phyloP scores from a whole-genome alignment of 257 asterid genomes.

The Anisodus acutangulus region DNA sequence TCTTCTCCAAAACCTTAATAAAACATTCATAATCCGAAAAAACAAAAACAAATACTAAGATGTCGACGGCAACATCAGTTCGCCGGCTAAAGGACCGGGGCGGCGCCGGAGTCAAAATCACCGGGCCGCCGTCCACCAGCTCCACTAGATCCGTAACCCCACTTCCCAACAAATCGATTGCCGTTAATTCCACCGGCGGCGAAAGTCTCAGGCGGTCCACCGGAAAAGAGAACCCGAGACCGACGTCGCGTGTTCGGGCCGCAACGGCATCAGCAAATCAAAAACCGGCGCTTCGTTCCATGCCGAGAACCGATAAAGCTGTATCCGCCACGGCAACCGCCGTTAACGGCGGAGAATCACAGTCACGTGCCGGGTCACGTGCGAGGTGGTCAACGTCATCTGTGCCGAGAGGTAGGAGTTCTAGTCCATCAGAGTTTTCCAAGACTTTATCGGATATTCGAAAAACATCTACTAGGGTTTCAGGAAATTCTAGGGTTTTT shows the following conservation, averaged over 20 bases:
- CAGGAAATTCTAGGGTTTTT: constrained; percentile 37
- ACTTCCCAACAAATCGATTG: constrained; percentile 46
- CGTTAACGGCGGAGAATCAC: neutral
- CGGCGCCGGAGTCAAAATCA: constrained; percentile 34
- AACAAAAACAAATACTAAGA: constrained; percentile 26
- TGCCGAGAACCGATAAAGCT: constrained; percentile 52
- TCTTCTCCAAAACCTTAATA: neutral
- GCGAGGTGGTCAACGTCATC: constrained; percentile 63
- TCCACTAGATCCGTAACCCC: constrained; percentile 48
- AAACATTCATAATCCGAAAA: neutral
- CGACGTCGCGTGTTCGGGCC: constrained; percentile 59
- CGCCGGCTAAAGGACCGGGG: constrained; percentile 72
- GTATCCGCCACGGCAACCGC: too few species aligned
- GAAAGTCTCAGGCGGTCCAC: constrained; percentile 35
- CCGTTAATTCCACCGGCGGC: constrained; percentile 23
- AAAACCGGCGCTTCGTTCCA: constrained; percentile 59
- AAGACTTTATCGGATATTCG: constrained; percentile 51
- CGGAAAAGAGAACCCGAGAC: constrained; percentile 75
- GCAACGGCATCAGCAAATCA: constrained; percentile 52
- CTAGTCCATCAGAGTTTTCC: constrained; percentile 67
- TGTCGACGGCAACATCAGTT: constrained; percentile 55
- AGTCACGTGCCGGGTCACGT: constrained; percentile 46
- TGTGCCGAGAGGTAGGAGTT: constrained; percentile 82
- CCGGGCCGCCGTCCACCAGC: neutral
- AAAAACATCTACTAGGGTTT: constrained; percentile 44